Evolutionary conservation across 192 early-diverging fungal genomes (phyloP).

Genomic region (Rhizophagus sp.): DNA sequence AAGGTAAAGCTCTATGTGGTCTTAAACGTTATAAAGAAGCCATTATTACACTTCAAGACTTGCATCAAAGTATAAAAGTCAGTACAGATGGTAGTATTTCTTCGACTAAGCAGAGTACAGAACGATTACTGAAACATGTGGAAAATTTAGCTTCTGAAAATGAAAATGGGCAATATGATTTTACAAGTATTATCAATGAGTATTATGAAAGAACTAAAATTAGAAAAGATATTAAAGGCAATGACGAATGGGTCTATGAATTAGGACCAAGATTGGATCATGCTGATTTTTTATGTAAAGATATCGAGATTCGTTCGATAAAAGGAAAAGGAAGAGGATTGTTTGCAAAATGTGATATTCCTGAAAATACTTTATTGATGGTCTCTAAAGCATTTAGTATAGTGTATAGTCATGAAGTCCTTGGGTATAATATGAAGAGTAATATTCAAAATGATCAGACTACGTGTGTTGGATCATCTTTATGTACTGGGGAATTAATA

Average conservation of each 20-base stretch:
- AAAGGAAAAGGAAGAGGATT: not conserved
- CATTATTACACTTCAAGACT: not conserved
- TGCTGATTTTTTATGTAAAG: conserved; percentile 3
- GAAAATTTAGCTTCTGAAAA: not conserved
- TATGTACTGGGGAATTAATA: not conserved
- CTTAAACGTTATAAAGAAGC: not conserved
- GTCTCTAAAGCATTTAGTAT: too few species aligned
- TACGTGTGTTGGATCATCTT: not conserved
- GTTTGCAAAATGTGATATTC: conserved; percentile 1
- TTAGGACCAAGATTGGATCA: not conserved
- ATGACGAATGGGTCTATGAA: not conserved
- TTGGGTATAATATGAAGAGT: not conserved
- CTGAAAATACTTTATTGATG: too few species aligned
- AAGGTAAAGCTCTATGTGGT: conserved; percentile 1
- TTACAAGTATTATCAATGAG: not conserved
- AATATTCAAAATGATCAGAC: not conserved
- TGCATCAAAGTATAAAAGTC: not conserved
- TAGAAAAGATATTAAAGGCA: not conserved
- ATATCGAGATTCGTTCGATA: not conserved
- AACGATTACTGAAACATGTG: not conserved
- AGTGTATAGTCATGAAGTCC: too few species aligned
- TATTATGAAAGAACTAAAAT: not conserved
- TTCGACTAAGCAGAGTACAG: not conserved
- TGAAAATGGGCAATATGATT: not conserved
- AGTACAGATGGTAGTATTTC: not conserved